Base-by-base conservation (phyloP, 176 grass and related monocot species). In the Tillandsia leiboldiana region DNA sequence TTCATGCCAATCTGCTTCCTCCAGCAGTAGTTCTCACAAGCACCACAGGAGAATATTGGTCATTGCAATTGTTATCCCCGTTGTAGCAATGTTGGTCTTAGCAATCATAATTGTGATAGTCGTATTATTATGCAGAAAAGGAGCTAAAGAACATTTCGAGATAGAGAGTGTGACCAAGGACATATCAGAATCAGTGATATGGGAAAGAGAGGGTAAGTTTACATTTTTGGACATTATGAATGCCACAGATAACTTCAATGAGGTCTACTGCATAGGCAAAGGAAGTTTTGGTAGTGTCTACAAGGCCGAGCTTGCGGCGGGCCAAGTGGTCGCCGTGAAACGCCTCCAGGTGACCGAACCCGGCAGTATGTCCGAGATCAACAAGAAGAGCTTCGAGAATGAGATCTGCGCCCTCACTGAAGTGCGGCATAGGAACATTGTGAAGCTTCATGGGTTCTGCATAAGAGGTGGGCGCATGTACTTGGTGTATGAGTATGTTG, bases 221-320 rank as follows among this genome's bases (percentile, higher is more conserved):
- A 79, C 79, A 11, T 91, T 91, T 67, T 83, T 77, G 5, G 88
- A 96, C 72, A 88, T 96, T 53, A 56, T 86, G 65, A 82, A 80
- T 50, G 85, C 88, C 50, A 96, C 91, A 2, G 88, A 91, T 57
- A 78, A 91, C 78, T 96, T 96, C 80, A 82, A 80, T 66, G 75
- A 88, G 54, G 49, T 77, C 33, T 91, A 80, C 77, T 91, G 84
- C 80, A 91, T 96, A 57, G 92, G 92, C 23, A 86, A 71, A 70
- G 92, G 92, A 3, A 76, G 85, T 15, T 96, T 91, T 70, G 83
- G 91, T 28, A 91, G 71, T 65, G 88, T 96, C 26, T 96, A 88
- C 80, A 90, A 75, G 0, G 85, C 92, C 0, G 81, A 88, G 47
- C 70, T 96, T 0, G 67, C 75, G 1, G 17, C 53, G 15, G 82